Percentiles rank a stretch among this genome's conserved stretches.
Conservation (phyloP, 192 early-diverging fungal genomes). For the Podila epigama region DNA sequence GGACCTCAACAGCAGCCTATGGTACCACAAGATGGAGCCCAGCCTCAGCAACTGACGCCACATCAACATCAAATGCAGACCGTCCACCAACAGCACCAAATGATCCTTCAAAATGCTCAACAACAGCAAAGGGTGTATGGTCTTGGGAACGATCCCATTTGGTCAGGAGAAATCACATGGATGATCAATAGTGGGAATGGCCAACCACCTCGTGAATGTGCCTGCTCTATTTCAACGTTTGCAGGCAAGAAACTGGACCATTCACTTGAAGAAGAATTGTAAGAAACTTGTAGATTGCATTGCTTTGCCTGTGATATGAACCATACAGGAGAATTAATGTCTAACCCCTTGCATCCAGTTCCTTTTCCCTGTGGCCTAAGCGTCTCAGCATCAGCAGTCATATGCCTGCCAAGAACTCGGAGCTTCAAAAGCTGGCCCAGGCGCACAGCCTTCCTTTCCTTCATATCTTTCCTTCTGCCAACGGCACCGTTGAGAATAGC, state of each 20-base stretch:
- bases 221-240: conserved; percentile 38
- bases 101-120: conserved; percentile 22
- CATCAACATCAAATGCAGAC: not conserved
- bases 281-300: not conserved
- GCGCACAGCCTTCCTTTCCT: conserved; percentile 33
- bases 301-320: not conserved
- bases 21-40: not conserved
- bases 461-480: conserved; percentile 33
- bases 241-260: conserved; percentile 37
- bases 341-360: too few species aligned
- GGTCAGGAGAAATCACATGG: conserved; percentile 44
- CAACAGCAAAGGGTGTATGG: conserved; percentile 24
- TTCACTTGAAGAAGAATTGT: conserved; percentile 45
- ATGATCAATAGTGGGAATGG: conserved; percentile 8
- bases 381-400: conserved; percentile 19
- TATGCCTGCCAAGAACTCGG: conserved; percentile 41
- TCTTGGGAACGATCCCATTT: conserved; percentile 26
- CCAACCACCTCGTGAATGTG: conserved; percentile 18
- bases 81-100: conserved; percentile 23
- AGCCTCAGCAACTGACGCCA: not conserved
- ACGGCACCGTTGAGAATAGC: conserved; percentile 31
- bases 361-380: conserved; percentile 37
- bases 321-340: too few species aligned
- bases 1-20: conserved; percentile 9
- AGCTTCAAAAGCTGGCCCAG: conserved; percentile 35